Percentiles rank a stretch among this genome's conserved stretches.
Evolutionary conservation across 306 rosid species (phyloP).

Genomic region (Begonia loranthoides): DNA sequence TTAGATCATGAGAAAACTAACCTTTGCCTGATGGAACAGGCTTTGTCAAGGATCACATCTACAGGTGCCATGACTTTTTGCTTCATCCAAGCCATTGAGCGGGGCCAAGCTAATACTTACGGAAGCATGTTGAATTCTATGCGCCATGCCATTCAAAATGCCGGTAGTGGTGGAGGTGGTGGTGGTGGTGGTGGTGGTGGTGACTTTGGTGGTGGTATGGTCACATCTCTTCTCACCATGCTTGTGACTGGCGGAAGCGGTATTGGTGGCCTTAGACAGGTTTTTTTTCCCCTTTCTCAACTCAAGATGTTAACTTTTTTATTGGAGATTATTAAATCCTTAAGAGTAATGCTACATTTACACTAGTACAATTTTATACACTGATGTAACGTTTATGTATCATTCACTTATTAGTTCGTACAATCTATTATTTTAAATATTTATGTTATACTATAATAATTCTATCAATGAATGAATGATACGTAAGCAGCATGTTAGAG

Average conservation of each 20-base stretch:
- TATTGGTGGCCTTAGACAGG: conserved; percentile 52
- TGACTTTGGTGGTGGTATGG: conserved; percentile 26
- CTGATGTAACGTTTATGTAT: too few species aligned
- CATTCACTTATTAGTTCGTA: too few species aligned
- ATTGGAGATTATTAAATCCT: too few species aligned
- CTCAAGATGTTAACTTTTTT: too few species aligned
- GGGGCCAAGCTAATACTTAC: conserved; percentile 65
- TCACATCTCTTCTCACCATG: conserved; percentile 51
- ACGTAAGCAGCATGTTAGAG: too few species aligned
- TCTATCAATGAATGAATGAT: background rate
- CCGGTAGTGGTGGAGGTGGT: conserved; percentile 28
- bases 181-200: conserved; percentile 7
- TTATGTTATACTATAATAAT: background rate
- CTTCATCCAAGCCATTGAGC: conserved; percentile 92
- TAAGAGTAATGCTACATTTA: too few species aligned
- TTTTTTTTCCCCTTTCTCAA: conserved; percentile 4
- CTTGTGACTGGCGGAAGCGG: conserved; percentile 52
- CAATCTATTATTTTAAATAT: too few species aligned
- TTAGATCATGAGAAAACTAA: conserved; percentile 4
- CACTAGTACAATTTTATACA: too few species aligned
- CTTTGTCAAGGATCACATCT: conserved; percentile 80
- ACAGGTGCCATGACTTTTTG: conserved; percentile 98
- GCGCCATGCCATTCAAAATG: conserved; percentile 61
- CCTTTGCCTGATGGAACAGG: conserved; percentile 38
- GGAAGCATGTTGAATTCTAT: conserved; percentile 76